Evolutionary conservation across 176 grass and related monocot genomes (phyloP), one percentile per base, ranked within the genome.

Genomic region (Eremochloa ophiuroides): DNA sequence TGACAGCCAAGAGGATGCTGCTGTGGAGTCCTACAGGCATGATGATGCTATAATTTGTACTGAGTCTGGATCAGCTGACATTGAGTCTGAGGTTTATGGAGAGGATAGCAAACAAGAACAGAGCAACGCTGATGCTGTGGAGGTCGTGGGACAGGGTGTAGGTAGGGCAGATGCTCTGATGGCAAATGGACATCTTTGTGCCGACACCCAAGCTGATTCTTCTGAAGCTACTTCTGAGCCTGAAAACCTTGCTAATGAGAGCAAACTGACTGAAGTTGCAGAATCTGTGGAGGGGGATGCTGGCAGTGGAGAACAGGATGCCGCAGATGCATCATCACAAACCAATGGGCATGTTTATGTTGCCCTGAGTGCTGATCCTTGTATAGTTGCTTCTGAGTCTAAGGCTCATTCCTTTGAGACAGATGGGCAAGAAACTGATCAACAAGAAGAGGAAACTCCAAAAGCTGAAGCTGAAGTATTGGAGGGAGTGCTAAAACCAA

Each of bases 61-160:
- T 1, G 68, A 83, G 26, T 78, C 86, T 4, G 37, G n/a, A 59
- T 58, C 75, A 10, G 9, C 61, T 37, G 60, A 50, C 33, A 55
- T 46, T 3, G 47, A 79, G 22, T 66, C 34, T 47, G 75, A 79
- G 67, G 81, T 37, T 59, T 12, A 30, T 60, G 67, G 1, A 6
- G 66, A 78, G 35, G 80, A 79, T 31, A 74, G 38, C 61, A 84
- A 59, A 47, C 74, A 48, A 35, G 75, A 73, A 79, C 16, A 46
- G 4, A 14, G 40, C 28, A 48, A 61, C 10, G 47, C 12, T 74
- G 75, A 43, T 73, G 40, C 67, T 20, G 50, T 59, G 34, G 59
- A 81, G 34, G 8, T 10, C 2, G n/a, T 41, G 34, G 47, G 66
- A 28, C 60, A 73, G 68, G 29, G 35, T 44, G n/a, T 60, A 23